Conservation (phyloP, 73 alveolate genomes). For the Durusdinium trenchii region DNA sequence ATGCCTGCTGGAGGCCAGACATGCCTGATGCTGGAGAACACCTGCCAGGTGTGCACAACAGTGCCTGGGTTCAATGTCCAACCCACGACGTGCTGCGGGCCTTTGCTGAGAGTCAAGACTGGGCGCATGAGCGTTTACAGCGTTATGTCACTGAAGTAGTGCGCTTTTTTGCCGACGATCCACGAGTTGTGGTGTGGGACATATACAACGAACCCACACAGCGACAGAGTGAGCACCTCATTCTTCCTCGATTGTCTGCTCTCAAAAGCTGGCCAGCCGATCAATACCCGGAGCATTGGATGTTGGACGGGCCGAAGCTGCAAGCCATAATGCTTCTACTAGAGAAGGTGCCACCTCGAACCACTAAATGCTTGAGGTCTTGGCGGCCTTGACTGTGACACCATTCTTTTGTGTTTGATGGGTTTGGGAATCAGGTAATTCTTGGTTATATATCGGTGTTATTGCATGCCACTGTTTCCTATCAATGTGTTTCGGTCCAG, state of each 20-base stretch:
- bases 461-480: neutral
- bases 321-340: constrained; percentile 36
- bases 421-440: too few relatives aligned
- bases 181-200: constrained; percentile 96
- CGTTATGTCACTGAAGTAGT: constrained; percentile 92
- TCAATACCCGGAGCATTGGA: constrained; percentile 78
- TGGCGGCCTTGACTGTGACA: constrained; percentile 20
- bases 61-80: constrained; percentile 94
- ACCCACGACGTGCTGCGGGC: constrained; percentile 59
- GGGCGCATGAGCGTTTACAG: constrained; percentile 61
- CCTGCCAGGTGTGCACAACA: constrained; percentile 86
- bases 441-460: neutral
- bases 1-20: constrained; percentile 95
- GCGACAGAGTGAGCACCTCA: constrained; percentile 81
- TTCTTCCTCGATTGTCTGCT: constrained; percentile 89
- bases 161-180: constrained; percentile 82
- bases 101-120: constrained; percentile 28
- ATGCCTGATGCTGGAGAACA: constrained; percentile 9
- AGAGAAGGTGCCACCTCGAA: too few relatives aligned
- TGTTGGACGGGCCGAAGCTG: constrained; percentile 78
- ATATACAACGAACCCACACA: constrained; percentile 96
- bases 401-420: too few relatives aligned
- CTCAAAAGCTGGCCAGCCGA: constrained; percentile 19
- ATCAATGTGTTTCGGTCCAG: neutral
- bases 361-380: neutral